phyloP scores from a whole-genome alignment of 2,329 filamentous ascomycete genomes.

The Sclerotiophoma versabilis region DNA sequence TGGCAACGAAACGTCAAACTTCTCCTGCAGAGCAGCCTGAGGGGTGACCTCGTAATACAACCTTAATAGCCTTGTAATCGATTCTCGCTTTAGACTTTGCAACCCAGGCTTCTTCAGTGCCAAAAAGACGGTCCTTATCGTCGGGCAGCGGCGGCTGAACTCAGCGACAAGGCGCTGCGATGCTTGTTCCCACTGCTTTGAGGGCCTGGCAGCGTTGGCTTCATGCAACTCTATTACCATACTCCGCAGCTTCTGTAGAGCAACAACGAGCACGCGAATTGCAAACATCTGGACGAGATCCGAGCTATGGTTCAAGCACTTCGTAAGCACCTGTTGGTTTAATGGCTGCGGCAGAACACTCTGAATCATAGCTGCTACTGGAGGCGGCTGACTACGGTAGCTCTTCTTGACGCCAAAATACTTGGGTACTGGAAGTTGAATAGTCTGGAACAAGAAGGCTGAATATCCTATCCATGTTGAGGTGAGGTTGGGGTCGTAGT shows the following conservation, averaged over 20 bases:
- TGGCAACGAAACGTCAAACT: conserved; percentile 84
- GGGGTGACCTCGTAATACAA: conserved; percentile 88
- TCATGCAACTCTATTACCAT: conserved; percentile 68
- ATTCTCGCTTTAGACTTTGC: conserved; percentile 78
- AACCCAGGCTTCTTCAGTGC: conserved; percentile 75
- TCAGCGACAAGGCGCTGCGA: conserved; percentile 71
- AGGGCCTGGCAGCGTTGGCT: conserved; percentile 50
- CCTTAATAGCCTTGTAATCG: conserved; percentile 76
- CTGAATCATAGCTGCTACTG: conserved; percentile 79
- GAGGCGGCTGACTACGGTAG: conserved; percentile 75
- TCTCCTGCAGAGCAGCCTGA: conserved; percentile 78
- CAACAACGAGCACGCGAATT: conserved; percentile 77
- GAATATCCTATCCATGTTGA: conserved; percentile 96
- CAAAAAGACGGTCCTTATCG: conserved; percentile 79
- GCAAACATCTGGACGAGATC: conserved; percentile 85
- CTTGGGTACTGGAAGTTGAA: conserved; percentile 75
- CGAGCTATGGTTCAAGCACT: conserved; percentile 79
- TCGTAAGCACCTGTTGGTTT: conserved; percentile 77
- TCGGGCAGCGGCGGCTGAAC: conserved; percentile 79
- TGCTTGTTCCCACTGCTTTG: conserved; percentile 72
- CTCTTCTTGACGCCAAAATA: conserved; percentile 72
- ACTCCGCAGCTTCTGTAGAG: conserved; percentile 77
- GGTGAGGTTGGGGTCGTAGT: conserved; percentile 89
- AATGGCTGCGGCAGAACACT: conserved; percentile 85
- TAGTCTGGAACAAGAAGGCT: conserved; percentile 81